These are phyloP conservation scores for Akebia trifoliata DNA, from an alignment of 164 flowering plant species.

Conservation along the genomic window DNA sequence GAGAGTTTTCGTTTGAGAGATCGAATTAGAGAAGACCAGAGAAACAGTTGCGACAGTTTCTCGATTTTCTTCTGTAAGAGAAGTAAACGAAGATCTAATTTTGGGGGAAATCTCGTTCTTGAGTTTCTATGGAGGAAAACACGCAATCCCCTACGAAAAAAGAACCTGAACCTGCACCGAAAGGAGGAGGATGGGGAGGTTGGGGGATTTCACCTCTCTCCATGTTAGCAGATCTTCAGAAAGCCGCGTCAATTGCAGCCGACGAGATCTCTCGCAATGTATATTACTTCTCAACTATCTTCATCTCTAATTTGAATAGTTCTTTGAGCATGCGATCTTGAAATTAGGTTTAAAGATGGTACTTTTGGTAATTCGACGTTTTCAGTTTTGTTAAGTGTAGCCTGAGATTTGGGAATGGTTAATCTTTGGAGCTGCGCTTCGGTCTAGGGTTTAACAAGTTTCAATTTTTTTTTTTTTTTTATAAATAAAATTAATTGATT, in stretches of 20 bases:
- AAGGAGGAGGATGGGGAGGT: constrained; percentile 82
- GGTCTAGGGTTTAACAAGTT: constrained; percentile 1
- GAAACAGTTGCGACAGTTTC: background rate
- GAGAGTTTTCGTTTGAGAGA: no score
- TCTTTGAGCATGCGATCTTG: background rate
- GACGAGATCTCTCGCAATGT: constrained; percentile 98
- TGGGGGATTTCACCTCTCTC: constrained; percentile 87
- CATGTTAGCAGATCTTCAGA: constrained; percentile 82
- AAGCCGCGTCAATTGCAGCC: constrained; percentile 69
- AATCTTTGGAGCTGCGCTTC: constrained; percentile 5
- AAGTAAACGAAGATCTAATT: background rate
- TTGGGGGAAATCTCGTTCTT: background rate
- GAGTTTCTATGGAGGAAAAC: constrained; percentile 25
- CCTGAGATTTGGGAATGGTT: background rate
- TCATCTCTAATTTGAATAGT: background rate
- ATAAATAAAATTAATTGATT: no score
- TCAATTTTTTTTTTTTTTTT: background rate
- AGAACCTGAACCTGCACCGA: constrained; percentile 18
- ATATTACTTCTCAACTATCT: constrained; percentile 3
- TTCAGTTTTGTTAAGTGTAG: background rate
- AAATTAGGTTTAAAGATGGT: constrained; percentile 7
- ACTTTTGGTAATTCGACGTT: background rate
- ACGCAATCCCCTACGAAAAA: constrained; percentile 13
- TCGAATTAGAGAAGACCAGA: background rate
- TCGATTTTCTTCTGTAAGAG: background rate